Conservation (phyloP, 345 rosid genomes). For the thale cress (Arabidopsis thaliana) region DNA sequence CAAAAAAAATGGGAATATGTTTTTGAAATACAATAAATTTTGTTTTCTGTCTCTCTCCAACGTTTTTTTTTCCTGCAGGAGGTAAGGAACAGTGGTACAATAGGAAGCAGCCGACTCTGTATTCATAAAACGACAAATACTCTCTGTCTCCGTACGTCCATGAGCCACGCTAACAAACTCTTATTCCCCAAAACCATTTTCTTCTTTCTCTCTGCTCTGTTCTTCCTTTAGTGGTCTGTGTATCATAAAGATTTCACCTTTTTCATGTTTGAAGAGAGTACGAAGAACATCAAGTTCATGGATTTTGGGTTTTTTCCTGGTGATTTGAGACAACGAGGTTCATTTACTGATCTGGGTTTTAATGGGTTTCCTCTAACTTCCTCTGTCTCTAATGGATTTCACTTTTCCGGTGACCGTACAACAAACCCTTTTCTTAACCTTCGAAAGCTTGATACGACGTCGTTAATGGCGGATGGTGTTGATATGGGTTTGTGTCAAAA, state of each 20-base stretch:
- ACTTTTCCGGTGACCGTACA: conserved; percentile 4
- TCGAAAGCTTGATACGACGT: not conserved
- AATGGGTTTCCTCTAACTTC: conserved; percentile 26
- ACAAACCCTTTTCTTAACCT: conserved; percentile 25
- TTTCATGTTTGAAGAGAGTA: conserved; percentile 9
- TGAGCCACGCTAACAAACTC: not conserved
- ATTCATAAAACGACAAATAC: not conserved
- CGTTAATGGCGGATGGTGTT: conserved; percentile 22
- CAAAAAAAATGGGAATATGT: not conserved
- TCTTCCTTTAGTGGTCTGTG: not conserved
- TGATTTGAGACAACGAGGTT: conserved; percentile 26
- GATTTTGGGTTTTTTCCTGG: conserved; percentile 40
- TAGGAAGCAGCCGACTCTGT: not conserved
- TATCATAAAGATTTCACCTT: not conserved
- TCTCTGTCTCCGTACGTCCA: not conserved
- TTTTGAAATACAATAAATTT: not conserved
- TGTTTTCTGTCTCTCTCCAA: not conserved
- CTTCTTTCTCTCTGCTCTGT: not conserved
- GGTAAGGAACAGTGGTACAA: not conserved
- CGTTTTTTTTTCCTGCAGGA: not conserved
- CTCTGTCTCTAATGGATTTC: conserved; percentile 7
- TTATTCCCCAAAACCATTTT: not conserved
- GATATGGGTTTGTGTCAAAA: conserved; percentile 47
- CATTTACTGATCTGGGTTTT: conserved; percentile 30
- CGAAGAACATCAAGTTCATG: conserved; percentile 12